Evolutionary conservation across 768 basidiomycete species (phyloP).

Genomic region (Boletus subparvulus): DNA sequence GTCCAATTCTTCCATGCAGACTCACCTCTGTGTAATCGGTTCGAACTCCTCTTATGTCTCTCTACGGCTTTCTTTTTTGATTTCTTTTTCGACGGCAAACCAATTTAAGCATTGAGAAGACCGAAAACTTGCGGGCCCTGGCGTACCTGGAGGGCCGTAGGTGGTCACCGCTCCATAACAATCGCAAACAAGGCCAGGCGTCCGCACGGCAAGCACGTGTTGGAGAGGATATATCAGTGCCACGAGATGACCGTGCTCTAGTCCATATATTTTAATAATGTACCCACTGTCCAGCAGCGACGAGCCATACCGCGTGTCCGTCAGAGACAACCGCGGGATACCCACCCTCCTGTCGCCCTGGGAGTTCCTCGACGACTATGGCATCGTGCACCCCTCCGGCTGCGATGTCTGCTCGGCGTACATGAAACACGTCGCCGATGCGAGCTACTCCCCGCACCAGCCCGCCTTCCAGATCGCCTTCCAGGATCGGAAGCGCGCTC

Average conservation of each 20-base stretch:
- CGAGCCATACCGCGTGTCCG: constrained; percentile 29
- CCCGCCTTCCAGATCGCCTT: constrained; percentile 42
- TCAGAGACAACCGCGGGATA: constrained; percentile 33
- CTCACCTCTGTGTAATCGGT: no score
- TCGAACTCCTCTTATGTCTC: no score
- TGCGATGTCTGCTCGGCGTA: constrained; percentile 40
- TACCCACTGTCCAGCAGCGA: constrained; percentile 34
- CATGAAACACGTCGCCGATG: constrained; percentile 41
- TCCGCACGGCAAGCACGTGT: constrained; percentile 33
- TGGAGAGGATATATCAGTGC: constrained; percentile 28
- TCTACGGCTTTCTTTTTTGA: no score
- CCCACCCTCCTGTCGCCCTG: constrained; percentile 38
- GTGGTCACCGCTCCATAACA: constrained; percentile 17
- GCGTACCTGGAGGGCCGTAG: no score
- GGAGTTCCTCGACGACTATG: constrained; percentile 41
- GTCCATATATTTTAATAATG: constrained; percentile 24
- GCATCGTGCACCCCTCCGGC: constrained; percentile 40
- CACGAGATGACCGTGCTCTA: background rate
- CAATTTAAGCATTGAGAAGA: no score
- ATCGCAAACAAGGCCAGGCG: constrained; percentile 29
- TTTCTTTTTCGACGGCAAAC: no score
- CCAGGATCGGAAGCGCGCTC: constrained; percentile 38
- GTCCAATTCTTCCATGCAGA: no score
- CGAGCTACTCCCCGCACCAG: constrained; percentile 37
- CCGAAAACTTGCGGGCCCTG: no score